Evolutionary conservation across 192 early-diverging fungal genomes (phyloP), one percentile per base, ranked within the genome.

Genomic region (Piromyces finnis): DNA sequence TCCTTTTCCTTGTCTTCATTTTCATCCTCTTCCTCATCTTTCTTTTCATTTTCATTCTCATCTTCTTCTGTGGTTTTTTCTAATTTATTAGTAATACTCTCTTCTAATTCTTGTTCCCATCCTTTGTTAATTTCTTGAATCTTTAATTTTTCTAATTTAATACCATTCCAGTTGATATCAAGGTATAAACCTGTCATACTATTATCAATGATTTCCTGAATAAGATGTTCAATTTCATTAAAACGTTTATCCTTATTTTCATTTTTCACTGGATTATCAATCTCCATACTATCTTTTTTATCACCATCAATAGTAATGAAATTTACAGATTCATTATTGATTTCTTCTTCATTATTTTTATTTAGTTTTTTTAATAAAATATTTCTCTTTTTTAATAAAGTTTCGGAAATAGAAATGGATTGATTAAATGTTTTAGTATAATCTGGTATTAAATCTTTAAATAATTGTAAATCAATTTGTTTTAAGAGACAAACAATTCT

Each of bases 21-120:
- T 12, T 37, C 14, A 1, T 37, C 13, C n/a, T 87, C 84, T 36
- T 92, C 90, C 80, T 92, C 87, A 11, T 86, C 84, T 5, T 89
- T 85, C 22, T 28, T 82, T 86, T 88, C 29, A 88, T 87, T 15
- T 86, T 84, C 78, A 78, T 79, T 78, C 86, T 81, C 81, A 89
- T 87, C 84, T 86, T 68, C 51, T n/a, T 68, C 51, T 26, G n/a
- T 68, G 26, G 26, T 26, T 68, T 68, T 68, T 68, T 68, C 51
- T 22, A 68, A 17, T n/a, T 68, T 26, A 68, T 68, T 68, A 9
- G 16, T 6, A n/a, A 68, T 68, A 68, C n/a, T 26, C 0, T 68
- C 9, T 68, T 68, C 51, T 68, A 68, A 68, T 68, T 68, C 51
- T 68, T 68, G 2, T 27, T 68, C 17, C 9, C 9, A n/a, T 11